These are phyloP conservation scores for Geum urbanum DNA, from an alignment of 306 rosid species.

Conservation along the genomic window DNA sequence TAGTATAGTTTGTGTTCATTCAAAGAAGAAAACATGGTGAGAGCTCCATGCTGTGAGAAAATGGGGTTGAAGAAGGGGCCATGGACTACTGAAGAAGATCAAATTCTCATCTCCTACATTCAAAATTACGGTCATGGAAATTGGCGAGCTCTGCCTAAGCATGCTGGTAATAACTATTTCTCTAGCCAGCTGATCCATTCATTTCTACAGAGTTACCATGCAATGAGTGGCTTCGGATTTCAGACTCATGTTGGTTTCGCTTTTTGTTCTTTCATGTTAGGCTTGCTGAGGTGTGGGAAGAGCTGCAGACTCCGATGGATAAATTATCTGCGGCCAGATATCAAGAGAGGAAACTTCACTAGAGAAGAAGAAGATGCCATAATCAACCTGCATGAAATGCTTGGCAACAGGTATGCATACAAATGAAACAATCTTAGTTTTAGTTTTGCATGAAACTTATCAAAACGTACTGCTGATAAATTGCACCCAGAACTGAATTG, in stretches of 20 bases:
- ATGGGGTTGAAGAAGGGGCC: slow-evolving; percentile 92
- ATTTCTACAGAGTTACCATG: not conserved
- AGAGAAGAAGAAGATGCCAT: slow-evolving; percentile 71
- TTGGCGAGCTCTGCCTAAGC: slow-evolving; percentile 97
- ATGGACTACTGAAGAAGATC: slow-evolving; percentile 86
- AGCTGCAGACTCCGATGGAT: slow-evolving; percentile 91
- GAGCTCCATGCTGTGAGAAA: slow-evolving; percentile 97
- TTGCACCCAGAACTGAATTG: not conserved
- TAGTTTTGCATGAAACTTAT: not conserved
- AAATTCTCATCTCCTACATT: slow-evolving; percentile 54
- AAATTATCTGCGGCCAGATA: slow-evolving; percentile 81
- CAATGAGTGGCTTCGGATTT: not conserved
- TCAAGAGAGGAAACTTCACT: slow-evolving; percentile 92
- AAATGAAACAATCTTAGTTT: not conserved
- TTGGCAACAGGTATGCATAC: slow-evolving; percentile 76
- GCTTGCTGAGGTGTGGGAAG: slow-evolving; percentile 86
- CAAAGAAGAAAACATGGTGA: slow-evolving; percentile 48
- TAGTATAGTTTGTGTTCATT: not conserved
- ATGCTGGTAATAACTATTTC: slow-evolving; percentile 53
- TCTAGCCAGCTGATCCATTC: not conserved
- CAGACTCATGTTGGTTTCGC: not conserved
- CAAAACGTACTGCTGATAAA: not conserved
- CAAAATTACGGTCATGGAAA: slow-evolving; percentile 66
- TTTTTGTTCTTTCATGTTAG: slow-evolving; percentile 32
- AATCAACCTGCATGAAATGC: slow-evolving; percentile 55